Conservation (phyloP, 1,139 yeast genomes). For the Scheffersomyces parashehatae region DNA sequence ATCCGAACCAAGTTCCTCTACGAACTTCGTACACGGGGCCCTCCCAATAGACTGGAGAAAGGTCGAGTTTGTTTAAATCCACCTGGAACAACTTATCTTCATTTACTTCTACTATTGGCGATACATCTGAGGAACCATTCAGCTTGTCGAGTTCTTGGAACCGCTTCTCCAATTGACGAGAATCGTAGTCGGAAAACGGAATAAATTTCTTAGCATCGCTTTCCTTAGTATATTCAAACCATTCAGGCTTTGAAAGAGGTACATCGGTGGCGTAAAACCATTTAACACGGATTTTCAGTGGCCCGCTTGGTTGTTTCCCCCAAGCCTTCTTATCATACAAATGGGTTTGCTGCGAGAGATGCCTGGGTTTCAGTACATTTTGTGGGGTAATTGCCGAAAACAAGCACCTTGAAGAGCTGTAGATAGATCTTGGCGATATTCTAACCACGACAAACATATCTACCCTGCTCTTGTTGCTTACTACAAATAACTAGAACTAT, state of each 20-base stretch:
- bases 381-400: too few species aligned
- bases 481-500: too few species aligned
- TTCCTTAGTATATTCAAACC: constrained; percentile 49
- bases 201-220: constrained; percentile 60
- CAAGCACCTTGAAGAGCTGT: too few species aligned
- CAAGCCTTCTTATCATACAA: too few species aligned
- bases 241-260: constrained; percentile 67
- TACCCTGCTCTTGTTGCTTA: too few species aligned
- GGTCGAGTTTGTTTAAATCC: constrained; percentile 51
- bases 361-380: too few species aligned
- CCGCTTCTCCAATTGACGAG: constrained; percentile 55
- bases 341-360: too few species aligned
- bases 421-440: too few species aligned
- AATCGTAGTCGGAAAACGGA: constrained; percentile 70
- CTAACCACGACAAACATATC: too few species aligned
- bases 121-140: constrained; percentile 1
- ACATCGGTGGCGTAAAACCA: constrained; percentile 88
- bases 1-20: constrained; percentile 81
- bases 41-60: constrained; percentile 82
- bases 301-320: neutral
- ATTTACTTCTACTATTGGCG: constrained; percentile 54
- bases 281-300: constrained; percentile 17
- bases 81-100: constrained; percentile 83
- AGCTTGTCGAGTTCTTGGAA: constrained; percentile 24
- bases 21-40: constrained; percentile 86